Evolutionary conservation across 306 rosid genomes (phyloP).

Genomic region (Hippophae rhamnoides): DNA sequence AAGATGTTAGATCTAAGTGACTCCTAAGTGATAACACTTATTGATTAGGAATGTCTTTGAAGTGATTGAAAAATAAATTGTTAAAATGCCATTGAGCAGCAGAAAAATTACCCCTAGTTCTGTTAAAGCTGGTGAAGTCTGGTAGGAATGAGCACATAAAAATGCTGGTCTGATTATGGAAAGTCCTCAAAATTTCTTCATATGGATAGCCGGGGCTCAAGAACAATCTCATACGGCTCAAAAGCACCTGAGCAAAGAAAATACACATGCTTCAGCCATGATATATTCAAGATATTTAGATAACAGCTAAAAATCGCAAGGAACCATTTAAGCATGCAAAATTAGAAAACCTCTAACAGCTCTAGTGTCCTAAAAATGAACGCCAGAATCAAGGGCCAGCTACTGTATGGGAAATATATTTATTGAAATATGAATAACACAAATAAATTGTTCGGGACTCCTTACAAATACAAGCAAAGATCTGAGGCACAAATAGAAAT

Average conservation of each 20-base stretch:
- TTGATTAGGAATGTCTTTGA: background rate
- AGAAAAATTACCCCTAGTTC: conserved; percentile 60
- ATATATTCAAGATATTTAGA: background rate
- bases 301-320: too few species aligned
- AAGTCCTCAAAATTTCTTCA: conserved; percentile 86
- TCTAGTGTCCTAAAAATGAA: too few species aligned
- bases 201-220: conserved; percentile 99
- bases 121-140: conserved; percentile 74
- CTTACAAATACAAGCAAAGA: too few species aligned
- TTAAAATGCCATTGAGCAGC: conserved; percentile 3
- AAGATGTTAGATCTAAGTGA: conserved; percentile 5
- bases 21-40: too few species aligned
- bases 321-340: too few species aligned
- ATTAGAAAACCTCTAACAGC: too few species aligned
- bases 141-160: conserved; percentile 95
- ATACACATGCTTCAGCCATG: conserved; percentile 6
- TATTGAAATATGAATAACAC: too few species aligned
- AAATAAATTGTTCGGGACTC: too few species aligned
- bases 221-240: conserved; percentile 92
- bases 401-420: too few species aligned
- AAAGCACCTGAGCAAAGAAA: conserved; percentile 58
- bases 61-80: background rate
- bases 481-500: too few species aligned
- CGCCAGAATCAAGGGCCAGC: too few species aligned
- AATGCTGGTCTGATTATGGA: conserved; percentile 91